Evolutionary conservation across 2,329 filamentous ascomycete genomes (phyloP), one percentile per base, ranked within the genome.

Genomic region (Ramularia collo-cygni): DNA sequence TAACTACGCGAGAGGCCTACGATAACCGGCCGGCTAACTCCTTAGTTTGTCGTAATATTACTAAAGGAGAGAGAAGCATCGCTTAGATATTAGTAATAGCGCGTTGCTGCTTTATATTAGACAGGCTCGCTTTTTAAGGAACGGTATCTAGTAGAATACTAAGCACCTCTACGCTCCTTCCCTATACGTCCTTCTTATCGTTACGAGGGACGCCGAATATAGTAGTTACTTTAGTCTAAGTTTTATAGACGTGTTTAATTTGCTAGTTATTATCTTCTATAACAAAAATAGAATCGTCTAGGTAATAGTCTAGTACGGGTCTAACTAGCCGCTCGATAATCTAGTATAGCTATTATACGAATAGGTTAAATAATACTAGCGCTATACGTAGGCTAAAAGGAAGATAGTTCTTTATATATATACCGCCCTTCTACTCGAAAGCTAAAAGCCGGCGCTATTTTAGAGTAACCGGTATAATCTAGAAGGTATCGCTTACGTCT

Each of bases 241-340:
- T 16, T 4, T 9, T 9, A 4, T 32, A 10, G 4, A 29, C 10
- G 4, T 12, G 15, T 4, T 12, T 4, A 12, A 4, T 10, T 14
- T 12, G 5, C 4, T 5, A 5, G 10, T 10, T 4, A 5, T 12
- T 29, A n/a, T n/a, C n/a, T 10, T 5, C 15, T 5, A 35, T 14
- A 14, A 37, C 14, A 15, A 37, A 28, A n/a, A 37, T 37, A 28
- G 27, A 37, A 24, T 37, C 35, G 35, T 37, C 15, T 12, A 37
- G 35, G 35, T 37, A 37, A 17, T 37, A 37, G 35, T 37, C 8
- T 8, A 37, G 14, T 26, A 14, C 14, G 17, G 3, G 8, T 3
- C 31, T 7, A 4, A 37, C 9, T n/a, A 15, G 18, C 4, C 26
- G 6, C 24, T 37, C 19, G 3, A 37, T n/a, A 27, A 37, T 37